Base-by-base conservation (phyloP, 2,329 filamentous ascomycete genomes). In the Chalara sp. region DNA sequence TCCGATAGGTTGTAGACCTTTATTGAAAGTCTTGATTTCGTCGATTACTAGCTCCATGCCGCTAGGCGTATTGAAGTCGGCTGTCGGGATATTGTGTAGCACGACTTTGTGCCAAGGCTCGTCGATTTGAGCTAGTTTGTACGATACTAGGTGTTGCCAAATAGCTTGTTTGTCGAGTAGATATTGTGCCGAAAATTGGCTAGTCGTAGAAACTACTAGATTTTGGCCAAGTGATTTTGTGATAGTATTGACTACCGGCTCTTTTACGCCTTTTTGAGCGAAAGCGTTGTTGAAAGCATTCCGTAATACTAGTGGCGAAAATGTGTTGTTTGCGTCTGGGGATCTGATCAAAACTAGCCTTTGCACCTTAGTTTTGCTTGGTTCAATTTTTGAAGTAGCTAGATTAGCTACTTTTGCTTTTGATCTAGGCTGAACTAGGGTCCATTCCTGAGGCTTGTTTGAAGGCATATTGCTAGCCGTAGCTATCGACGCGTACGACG, bases 21-120 rank as follows among this genome's bases (percentile, higher is more conserved):
- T 49, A 13, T 49, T 49, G 31, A 49, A 49, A 3, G 48, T 49
- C 13, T 46, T 39, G 13, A 46, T 44, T 33, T 50, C 43, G 3
- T 46, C 21, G 2, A 46, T 46, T 8, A 50, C 32, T 10, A 50
- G 33, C 3, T 46, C 43, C 33, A 50, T 46, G 4, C 48, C 32
- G 1, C 46, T 32, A 13, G 13, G 4, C 7, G 6, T 44, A 32
- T 50, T 39, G 29, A 50, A 50, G 11, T 50, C 31, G 40, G n/a
- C 28, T n/a, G 2, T 30, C 3, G 47, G 39, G 1, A 49, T 28
- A 3, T 28, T 43, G 44, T 49, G 32, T 3, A 43, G 13, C 5
- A 49, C 47, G 6, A 49, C 30, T 37, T 21, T 48, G 29, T 43
- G 29, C 41, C 13, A 43, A 4, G 41, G 4, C 4, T 43, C 41